A percentile compares a stretch with the other conserved stretches of the same genome.
These are phyloP conservation scores for Cucurbita ficifolia DNA, from an alignment of 306 rosid genomes.

Conservation along the genomic window DNA sequence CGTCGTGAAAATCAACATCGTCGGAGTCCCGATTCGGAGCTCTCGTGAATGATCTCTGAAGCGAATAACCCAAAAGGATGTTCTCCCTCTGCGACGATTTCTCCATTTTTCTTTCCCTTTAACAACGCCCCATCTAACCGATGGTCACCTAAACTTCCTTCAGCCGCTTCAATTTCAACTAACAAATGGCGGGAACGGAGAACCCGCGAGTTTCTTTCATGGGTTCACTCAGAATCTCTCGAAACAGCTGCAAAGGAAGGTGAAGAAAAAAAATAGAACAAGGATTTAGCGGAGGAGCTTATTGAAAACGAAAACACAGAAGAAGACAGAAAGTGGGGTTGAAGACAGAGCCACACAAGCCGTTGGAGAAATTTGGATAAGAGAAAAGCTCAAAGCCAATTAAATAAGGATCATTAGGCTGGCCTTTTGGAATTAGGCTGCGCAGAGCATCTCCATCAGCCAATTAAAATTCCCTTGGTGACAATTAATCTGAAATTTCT, in stretches of 20 bases:
- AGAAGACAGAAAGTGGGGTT: conserved; percentile 2
- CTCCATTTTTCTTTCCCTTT: conserved; percentile 30
- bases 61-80: conserved; percentile 32
- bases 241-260: background rate
- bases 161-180: background rate
- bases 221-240: background rate
- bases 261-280: background rate
- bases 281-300: background rate
- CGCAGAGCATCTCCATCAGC: background rate
- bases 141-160: background rate
- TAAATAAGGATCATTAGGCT: background rate
- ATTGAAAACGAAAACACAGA: background rate
- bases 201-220: background rate
- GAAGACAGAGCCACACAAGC: conserved; percentile 32
- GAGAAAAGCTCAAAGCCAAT: conserved; percentile 15
- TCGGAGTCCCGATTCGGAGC: conserved; percentile 20
- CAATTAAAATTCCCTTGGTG: conserved; percentile 7
- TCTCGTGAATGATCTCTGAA: conserved; percentile 15
- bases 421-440: background rate
- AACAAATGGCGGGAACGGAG: conserved; percentile 3
- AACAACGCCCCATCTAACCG: background rate
- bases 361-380: conserved; percentile 17
- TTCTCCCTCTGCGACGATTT: conserved; percentile 35
- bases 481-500: conserved; percentile 10
- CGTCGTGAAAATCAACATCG: conserved; percentile 69